These are phyloP conservation scores for Acrodontium crateriforme DNA, from an alignment of 2,329 filamentous ascomycete species.

Conservation along the genomic window DNA sequence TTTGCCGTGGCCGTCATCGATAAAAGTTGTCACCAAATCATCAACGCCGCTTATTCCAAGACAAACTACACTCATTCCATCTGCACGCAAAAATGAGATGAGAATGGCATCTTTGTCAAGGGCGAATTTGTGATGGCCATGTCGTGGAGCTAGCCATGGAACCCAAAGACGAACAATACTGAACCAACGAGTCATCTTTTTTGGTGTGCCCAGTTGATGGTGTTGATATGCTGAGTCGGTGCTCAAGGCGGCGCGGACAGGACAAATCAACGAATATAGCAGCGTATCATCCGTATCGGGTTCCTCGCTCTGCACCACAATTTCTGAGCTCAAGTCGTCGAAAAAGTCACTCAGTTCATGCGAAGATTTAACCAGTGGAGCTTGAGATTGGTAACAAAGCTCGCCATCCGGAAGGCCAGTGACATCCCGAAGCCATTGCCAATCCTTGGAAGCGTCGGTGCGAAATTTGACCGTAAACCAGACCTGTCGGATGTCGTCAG, in stretches of 20 bases:
- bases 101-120: constrained; percentile 68
- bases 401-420: constrained; percentile 50
- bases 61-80: constrained; percentile 63
- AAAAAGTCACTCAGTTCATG: constrained; percentile 43
- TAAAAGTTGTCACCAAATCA: constrained; percentile 56
- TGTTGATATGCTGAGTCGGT: constrained; percentile 44
- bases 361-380: constrained; percentile 17
- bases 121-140: constrained; percentile 53
- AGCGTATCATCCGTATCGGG: constrained; percentile 56
- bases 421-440: constrained; percentile 59
- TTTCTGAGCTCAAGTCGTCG: constrained; percentile 40
- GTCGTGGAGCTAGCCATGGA: constrained; percentile 80
- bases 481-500: constrained; percentile 34
- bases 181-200: constrained; percentile 60
- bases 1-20: constrained; percentile 49
- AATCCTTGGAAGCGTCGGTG: constrained; percentile 36
- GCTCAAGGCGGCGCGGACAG: constrained; percentile 41
- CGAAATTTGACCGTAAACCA: constrained; percentile 63
- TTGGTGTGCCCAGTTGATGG: constrained; percentile 49
- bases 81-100: constrained; percentile 58
- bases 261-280: constrained; percentile 54
- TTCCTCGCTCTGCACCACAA: constrained; percentile 39
- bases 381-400: constrained; percentile 36
- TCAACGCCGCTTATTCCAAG: constrained; percentile 64
- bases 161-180: constrained; percentile 64